phyloP scores from a whole-genome alignment of 352 stramenopile species.

The Albugo laibachii region DNA sequence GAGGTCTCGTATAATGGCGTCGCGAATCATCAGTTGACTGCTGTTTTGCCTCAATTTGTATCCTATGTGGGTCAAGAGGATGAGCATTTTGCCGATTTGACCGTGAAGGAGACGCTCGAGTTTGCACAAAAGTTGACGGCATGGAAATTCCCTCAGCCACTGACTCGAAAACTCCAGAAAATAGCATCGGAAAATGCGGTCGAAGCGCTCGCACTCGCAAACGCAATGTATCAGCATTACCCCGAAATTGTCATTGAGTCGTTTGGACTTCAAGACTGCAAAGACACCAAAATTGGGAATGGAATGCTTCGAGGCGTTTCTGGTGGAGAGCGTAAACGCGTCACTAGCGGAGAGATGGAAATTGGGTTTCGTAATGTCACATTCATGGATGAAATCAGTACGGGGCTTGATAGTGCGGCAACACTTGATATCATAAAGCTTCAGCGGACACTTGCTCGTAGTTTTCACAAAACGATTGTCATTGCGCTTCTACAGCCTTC shows the following conservation, averaged over 20 bases:
- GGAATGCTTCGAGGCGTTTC: slow-evolving; percentile 43
- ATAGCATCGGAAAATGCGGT: slow-evolving; percentile 20
- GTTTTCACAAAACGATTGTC: slow-evolving; percentile 25
- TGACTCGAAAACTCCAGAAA: slow-evolving; percentile 7
- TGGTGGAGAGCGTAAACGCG: slow-evolving; percentile 49
- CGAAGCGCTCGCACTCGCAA: slow-evolving; percentile 14
- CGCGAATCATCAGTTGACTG: slow-evolving; percentile 11
- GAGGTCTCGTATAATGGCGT: slow-evolving; percentile 31
- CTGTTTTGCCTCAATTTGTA: slow-evolving; percentile 24
- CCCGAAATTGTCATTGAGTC: slow-evolving; percentile 28
- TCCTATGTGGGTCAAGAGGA: slow-evolving; percentile 29
- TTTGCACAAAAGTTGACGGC: slow-evolving; percentile 37
- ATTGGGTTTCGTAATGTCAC: slow-evolving; percentile 56
- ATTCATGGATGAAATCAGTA: slow-evolving; percentile 66
- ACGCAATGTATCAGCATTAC: slow-evolving; percentile 21
- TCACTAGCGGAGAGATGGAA: slow-evolving; percentile 60
- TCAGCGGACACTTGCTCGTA: slow-evolving; percentile 24
- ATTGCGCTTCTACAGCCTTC: slow-evolving; percentile 75
- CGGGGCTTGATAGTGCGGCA: slow-evolving; percentile 31
- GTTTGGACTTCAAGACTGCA: slow-evolving; percentile 27
- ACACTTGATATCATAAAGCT: slow-evolving; percentile 30
- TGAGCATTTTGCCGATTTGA: slow-evolving; percentile 25
- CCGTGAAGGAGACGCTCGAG: slow-evolving; percentile 25
- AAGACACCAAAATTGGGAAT: slow-evolving; percentile 45
- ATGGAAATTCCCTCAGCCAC: background rate